Conservation (phyloP, 495 filamentous ascomycete genomes). For the Hypoxylon lenormandii region DNA sequence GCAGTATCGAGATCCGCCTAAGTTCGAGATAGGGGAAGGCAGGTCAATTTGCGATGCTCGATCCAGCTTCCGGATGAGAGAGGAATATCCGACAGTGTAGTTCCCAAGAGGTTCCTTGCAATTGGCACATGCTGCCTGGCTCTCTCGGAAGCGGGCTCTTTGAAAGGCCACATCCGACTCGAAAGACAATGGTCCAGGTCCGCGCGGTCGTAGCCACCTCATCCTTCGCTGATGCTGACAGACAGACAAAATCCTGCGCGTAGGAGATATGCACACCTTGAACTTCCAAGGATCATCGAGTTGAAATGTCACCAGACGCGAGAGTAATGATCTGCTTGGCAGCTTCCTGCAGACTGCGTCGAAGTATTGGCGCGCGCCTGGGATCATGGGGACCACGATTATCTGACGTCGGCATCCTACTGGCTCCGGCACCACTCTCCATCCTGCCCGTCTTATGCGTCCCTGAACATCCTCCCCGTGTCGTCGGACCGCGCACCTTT, state of each 20-base stretch:
- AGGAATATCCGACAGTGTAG: slow-evolving; percentile 23
- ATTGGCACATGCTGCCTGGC: slow-evolving; percentile 33
- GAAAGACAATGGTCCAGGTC: slow-evolving; percentile 21
- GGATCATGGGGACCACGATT: slow-evolving; percentile 15
- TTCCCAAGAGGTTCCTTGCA: slow-evolving; percentile 29
- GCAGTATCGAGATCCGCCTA: slow-evolving; percentile 10
- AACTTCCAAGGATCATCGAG: slow-evolving; percentile 19
- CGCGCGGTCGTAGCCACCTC: slow-evolving; percentile 6
- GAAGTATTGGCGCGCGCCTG: slow-evolving; percentile 21
- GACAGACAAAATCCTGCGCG: not conserved
- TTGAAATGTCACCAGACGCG: slow-evolving; percentile 19
- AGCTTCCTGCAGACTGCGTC: slow-evolving; percentile 7
- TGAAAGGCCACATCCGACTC: not conserved
- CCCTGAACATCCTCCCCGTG: slow-evolving; percentile 8
- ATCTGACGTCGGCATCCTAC: slow-evolving; percentile 8
- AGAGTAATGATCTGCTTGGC: slow-evolving; percentile 23
- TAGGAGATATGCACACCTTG: slow-evolving; percentile 11
- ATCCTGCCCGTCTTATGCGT: slow-evolving; percentile 12
- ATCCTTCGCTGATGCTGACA: slow-evolving; percentile 24
- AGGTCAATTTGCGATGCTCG: slow-evolving; percentile 24
- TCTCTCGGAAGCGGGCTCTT: slow-evolving; percentile 2
- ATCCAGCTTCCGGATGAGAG: slow-evolving; percentile 25
- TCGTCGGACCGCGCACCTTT: slow-evolving; percentile 9
- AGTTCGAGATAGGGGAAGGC: slow-evolving; percentile 2
- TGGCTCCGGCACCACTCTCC: slow-evolving; percentile 1